Percentiles rank a stretch among this genome's conserved stretches.
Evolutionary conservation across 2,329 filamentous ascomycete species (phyloP).

Genomic region (Calonectria naviculata): DNA sequence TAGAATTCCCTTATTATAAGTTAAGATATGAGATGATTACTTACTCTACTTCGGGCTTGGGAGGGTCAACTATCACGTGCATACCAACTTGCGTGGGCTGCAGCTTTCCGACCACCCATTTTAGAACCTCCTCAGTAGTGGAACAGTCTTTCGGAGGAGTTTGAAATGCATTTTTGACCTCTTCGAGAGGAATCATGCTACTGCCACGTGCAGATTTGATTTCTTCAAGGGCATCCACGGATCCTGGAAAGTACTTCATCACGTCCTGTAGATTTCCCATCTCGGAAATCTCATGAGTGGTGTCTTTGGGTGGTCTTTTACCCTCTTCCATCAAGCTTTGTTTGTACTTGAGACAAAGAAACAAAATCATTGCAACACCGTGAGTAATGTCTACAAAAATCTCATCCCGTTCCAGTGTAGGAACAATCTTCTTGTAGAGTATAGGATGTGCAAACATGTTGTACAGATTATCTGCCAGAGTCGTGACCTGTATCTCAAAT

Average conservation of each 20-base stretch:
- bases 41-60: background rate
- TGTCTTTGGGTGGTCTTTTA: background rate
- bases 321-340: background rate
- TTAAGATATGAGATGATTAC: background rate
- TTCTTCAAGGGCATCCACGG: background rate
- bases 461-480: background rate
- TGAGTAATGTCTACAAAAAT: background rate
- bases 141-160: background rate
- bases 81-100: background rate
- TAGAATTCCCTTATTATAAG: background rate
- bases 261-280: background rate
- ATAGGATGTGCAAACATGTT: background rate
- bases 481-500: background rate
- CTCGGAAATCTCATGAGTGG: background rate
- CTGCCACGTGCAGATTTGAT: background rate
- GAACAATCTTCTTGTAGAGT: background rate
- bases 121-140: background rate
- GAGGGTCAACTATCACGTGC: background rate
- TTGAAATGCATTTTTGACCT: background rate
- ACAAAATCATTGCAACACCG: background rate
- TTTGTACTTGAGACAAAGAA: background rate
- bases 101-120: background rate
- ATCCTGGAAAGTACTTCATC: background rate
- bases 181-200: background rate
- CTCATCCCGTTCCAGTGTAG: background rate